Evolutionary conservation across 257 asterid species (phyloP), one percentile per base, ranked within the genome.

Genomic region (Capsicum pubescens): DNA sequence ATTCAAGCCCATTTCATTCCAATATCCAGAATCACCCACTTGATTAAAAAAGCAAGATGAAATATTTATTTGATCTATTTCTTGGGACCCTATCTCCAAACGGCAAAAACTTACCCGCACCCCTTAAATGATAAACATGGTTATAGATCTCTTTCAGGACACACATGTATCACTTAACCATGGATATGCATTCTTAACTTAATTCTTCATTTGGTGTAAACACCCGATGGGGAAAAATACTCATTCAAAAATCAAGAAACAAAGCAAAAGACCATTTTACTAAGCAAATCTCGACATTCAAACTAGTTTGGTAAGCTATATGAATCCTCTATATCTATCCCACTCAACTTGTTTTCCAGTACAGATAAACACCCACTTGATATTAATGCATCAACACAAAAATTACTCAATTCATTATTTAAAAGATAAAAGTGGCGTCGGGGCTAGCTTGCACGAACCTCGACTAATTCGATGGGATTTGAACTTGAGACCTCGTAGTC

Each of bases 41-140:
- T 77, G 50, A 77, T 66, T 77, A 26, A 13, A 74, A 74, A 74
- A 54, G 82, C 64, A 77, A 3, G 46, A 48, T 26, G 8, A 13
- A 74, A 39, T 39, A 39, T 39, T 39, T 39, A 39, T 39, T 39
- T 39, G 44, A 39, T 39, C 44, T 39, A 39, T 39, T 39, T 19
- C 39, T 61, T 21, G 15, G 36, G 68, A 26, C 71, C 71, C 71
- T 10, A 64, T 12, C 48, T 42, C 70, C 70, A 11, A 63, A 63
- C 10, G 17, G 42, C 1, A 21, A 63, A 63, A 26, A 4, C 4
- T 63, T 21, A 8, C 42, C 42, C 3, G 44, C 70, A 9, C 17
- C 42, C 42, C 6, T 63, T 63, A 63, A 63, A 15, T 63, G 70
- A 21, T 63, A 63, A 10, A 13, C 15, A 26, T 26, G 8, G n/a